Evolutionary conservation across 306 rosid genomes (phyloP).

Genomic region (Parietaria judaica): DNA sequence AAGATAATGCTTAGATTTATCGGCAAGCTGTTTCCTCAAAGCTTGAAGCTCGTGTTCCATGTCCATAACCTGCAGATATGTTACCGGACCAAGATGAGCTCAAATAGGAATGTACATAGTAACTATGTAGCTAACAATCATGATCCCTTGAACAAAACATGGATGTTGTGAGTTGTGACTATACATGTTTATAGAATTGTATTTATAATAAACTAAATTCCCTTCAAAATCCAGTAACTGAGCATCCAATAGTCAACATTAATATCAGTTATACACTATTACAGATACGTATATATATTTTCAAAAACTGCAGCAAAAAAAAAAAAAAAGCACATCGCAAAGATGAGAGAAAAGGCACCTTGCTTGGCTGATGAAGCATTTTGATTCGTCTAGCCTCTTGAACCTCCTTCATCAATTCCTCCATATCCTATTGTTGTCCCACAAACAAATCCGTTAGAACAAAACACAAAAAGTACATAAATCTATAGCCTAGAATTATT

Average conservation of each 20-base stretch:
- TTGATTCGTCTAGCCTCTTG: constrained; percentile 91
- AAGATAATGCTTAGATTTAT: constrained; percentile 68
- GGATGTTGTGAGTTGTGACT: neutral
- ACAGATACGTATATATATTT: neutral
- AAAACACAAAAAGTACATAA: neutral
- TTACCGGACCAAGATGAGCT: constrained; percentile 2
- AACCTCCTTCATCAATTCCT: constrained; percentile 92
- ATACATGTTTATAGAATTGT: neutral
- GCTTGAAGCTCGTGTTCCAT: constrained; percentile 93
- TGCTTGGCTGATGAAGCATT: constrained; percentile 97
- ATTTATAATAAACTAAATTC: no score
- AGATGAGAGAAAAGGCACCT: constrained; percentile 33
- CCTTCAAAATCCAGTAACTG: no score
- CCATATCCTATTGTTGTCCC: constrained; percentile 49
- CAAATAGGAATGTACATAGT: neutral
- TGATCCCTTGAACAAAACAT: neutral
- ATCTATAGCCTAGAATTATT: neutral
- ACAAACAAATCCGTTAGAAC: constrained; percentile 24
- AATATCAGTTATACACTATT: no score
- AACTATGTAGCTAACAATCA: no score
- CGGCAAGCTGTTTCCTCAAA: constrained; percentile 71
- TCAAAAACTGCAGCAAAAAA: neutral
- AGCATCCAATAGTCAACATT: no score
- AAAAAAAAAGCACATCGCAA: neutral
- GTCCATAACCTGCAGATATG: constrained; percentile 73